Evolutionary conservation across 1,284 basidiomycete genomes (phyloP).

Genomic region (Cutaneotrichosporon dermatis): DNA sequence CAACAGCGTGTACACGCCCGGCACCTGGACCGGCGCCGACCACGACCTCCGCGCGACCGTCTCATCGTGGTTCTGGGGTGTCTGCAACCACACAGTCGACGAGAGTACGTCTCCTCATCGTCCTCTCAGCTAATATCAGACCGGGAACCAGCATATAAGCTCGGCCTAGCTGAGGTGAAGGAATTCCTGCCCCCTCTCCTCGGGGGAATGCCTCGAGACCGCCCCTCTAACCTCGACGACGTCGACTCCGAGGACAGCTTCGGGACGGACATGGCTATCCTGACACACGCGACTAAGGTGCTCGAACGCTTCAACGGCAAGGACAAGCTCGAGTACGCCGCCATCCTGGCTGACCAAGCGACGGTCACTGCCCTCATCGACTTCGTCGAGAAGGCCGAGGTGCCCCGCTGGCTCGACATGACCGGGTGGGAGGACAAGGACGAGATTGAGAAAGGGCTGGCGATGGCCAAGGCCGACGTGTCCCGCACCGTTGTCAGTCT

Average conservation of each 20-base stretch:
- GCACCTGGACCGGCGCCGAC: neutral
- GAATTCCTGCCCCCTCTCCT: conserved; percentile 5
- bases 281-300: conserved; percentile 5
- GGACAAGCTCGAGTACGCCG: conserved; percentile 11
- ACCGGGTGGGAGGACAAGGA: conserved; percentile 3
- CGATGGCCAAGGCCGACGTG: conserved; percentile 73
- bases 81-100: neutral
- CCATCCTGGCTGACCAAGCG: neutral
- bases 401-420: conserved; percentile 6
- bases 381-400: conserved; percentile 21
- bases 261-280: neutral
- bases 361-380: conserved; percentile 13
- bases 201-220: neutral
- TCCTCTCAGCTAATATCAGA: neutral
- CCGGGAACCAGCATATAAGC: neutral
- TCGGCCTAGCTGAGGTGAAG: neutral
- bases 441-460: conserved; percentile 55
- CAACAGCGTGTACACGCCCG: conserved; percentile 1
- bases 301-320: conserved; percentile 6
- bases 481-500: conserved; percentile 73
- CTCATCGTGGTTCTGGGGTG: conserved; percentile 5
- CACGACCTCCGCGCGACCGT: neutral
- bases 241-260: conserved; percentile 5
- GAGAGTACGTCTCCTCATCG: neutral
- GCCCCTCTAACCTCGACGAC: neutral